Base-by-base conservation (phyloP, 495 filamentous ascomycete genomes). In the Aspergillus panamensis region DNA sequence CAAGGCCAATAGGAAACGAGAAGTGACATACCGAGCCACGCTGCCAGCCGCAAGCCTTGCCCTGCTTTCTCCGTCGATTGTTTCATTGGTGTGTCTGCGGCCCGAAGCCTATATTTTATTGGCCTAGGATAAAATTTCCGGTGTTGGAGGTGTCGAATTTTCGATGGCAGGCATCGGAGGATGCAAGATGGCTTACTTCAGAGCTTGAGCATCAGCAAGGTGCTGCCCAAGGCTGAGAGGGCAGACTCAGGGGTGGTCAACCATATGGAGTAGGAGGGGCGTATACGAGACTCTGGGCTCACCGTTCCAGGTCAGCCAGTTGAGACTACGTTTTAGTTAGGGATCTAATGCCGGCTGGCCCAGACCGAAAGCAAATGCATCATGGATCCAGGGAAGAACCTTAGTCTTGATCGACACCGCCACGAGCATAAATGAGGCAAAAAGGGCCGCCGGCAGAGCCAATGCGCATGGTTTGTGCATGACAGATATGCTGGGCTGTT, bases 321-420 rank as follows among this genome's bases (percentile, higher is more conserved):
- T 20, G 30, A 51, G 37, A 49, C 21, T 49, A 29, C 25, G 20
- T 12, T 32, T 40, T 56, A 10, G 44, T 25, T 47, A 57, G 32
- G 45, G 43, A 51, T 20, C 39, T 52, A 55, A 55, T 51, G 58
- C 40, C 52, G 47, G 53, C 47, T 55, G 43, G 52, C 37, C 40
- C 48, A 47, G 57, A 55, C 51, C 52, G 58, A 60, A 60, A 56
- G 48, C 40, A 57, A 57, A 56, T 45, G 59, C 59, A 52, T 61
- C 48, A 56, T 45, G 59, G 53, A 52, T 61, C 48, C 42, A 40
- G 47, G 58, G 58, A 51, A 43, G 53, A 61, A 53, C 59, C 53
- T 57, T 57, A 37, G 16, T 54, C 45, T 49, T 50, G 53, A 57
- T 62, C 55, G 60, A 56, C 60, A 58, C 60, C 60, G 55, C 55